Base-by-base conservation (phyloP, 768 basidiomycete species). In the Agrocybe pediades region DNA sequence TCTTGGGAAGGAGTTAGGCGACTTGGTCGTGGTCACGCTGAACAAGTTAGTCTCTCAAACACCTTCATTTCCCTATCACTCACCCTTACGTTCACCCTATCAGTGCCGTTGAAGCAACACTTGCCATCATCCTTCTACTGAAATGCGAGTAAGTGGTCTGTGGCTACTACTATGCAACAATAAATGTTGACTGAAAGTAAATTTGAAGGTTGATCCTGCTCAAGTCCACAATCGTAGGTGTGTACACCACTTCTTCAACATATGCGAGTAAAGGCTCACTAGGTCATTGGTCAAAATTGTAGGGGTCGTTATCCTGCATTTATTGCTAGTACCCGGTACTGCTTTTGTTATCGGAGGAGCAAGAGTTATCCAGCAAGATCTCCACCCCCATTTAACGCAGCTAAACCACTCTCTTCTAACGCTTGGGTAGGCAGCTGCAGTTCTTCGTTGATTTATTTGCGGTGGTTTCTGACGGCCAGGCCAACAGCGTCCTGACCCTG, bases 261-360 rank as follows among this genome's bases (percentile, higher is more conserved):
- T n/a, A n/a, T n/a, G n/a, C n/a, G n/a, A n/a, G n/a, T n/a, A 23
- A 7, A 50, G 4, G 16, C 20, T 33, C 20, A 4, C 23, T 20
- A 17, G 24, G 20, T 13, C 9, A 15, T 36, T 39, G 5, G 33
- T 16, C 21, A 24, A 20, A n/a, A n/a, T n/a, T n/a, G 40, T 21
- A 84, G 86, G 88, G 16, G 88, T 91, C 7, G 77, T 89, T 6
- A 68, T 91, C n/a, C 74, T 91, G 9, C 88, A 88, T 65, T 74
- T 90, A 1, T 75, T 91, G 1, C 77, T 91, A 13, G 74, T 90
- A 41, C 88, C 88, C 0, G 88, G 88, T 2, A 74, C 79, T 3
- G 75, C 87, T 0, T 90, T 90, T 64, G 73, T 90, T n/a, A 79
- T 80, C 2, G 88, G 88, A 20, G 88, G 88, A 41, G 83, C 82